Conservation (phyloP, 1,284 basidiomycete species). For the Ceratobasidium sp. region DNA sequence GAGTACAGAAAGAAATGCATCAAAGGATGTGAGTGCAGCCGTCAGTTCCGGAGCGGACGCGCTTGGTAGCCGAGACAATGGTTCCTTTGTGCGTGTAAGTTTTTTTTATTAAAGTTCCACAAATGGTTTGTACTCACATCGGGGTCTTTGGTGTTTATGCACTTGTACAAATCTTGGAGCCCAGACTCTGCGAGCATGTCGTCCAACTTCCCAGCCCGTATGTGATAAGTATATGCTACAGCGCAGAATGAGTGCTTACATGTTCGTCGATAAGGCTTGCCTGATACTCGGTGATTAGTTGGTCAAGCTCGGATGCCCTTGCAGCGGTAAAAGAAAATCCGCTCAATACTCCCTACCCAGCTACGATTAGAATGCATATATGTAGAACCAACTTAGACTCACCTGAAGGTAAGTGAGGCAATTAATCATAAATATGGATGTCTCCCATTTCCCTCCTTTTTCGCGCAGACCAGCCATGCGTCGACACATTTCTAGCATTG, state of each 20-base stretch:
- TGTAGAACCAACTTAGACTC: constrained; percentile 42
- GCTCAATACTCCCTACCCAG: constrained; percentile 68
- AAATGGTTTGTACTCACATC: constrained; percentile 55
- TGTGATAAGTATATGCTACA: background rate
- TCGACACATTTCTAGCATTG: constrained; percentile 78
- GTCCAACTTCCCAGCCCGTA: constrained; percentile 60
- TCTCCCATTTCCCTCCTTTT: constrained; percentile 75
- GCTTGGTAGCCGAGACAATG: constrained; percentile 67
- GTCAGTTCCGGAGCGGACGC: constrained; percentile 64
- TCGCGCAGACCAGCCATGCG: constrained; percentile 65
- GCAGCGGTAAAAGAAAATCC: constrained; percentile 73
- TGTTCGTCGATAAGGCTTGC: constrained; percentile 78
- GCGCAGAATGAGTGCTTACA: constrained; percentile 58
- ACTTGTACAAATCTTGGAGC: constrained; percentile 66
- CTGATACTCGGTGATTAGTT: constrained; percentile 68
- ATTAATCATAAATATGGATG: constrained; percentile 81
- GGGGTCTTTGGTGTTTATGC: constrained; percentile 60
- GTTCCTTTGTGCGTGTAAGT: constrained; percentile 47
- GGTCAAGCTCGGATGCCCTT: constrained; percentile 65
- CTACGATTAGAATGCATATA: constrained; percentile 30
- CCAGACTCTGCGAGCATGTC: constrained; percentile 77
- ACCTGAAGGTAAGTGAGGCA: constrained; percentile 82
- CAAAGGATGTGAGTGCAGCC: constrained; percentile 63
- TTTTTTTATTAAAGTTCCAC: background rate
- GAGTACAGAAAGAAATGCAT: constrained; percentile 68